These are phyloP conservation scores for Urtica urens DNA, from an alignment of 306 rosid genomes.

Conservation along the genomic window DNA sequence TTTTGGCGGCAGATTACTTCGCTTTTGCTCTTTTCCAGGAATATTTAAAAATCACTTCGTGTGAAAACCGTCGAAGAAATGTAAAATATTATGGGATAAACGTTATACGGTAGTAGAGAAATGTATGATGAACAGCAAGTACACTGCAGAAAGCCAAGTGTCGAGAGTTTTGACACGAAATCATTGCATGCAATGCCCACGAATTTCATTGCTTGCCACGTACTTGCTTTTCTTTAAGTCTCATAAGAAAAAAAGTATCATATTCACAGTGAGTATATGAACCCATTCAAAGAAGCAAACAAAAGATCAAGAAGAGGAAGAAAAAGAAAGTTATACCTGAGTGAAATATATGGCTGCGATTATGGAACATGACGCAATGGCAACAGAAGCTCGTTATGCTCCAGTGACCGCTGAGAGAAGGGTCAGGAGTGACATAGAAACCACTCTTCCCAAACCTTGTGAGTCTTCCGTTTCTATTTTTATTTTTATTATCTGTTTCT, in stretches of 20 bases:
- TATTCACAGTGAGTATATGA: too few species aligned
- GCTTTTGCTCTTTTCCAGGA: too few species aligned
- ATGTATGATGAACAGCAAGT: too few species aligned
- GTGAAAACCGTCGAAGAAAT: too few species aligned
- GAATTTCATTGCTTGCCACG: neutral
- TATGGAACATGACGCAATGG: conserved; percentile 37
- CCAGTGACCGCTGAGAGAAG: conserved; percentile 50
- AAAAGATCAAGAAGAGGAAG: neutral
- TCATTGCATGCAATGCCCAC: neutral
- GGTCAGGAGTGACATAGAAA: conserved; percentile 61
- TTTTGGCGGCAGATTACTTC: too few species aligned
- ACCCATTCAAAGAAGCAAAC: neutral
- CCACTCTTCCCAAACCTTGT: conserved; percentile 69
- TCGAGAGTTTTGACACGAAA: neutral
- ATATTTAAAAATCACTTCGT: too few species aligned
- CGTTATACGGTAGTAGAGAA: too few species aligned
- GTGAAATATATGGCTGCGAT: conserved; percentile 25
- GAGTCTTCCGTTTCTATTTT: neutral
- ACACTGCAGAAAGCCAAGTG: too few species aligned
- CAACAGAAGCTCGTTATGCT: conserved; percentile 48
- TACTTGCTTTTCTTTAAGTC: neutral
- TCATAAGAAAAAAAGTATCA: too few species aligned
- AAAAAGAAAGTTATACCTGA: neutral
- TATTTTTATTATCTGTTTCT: too few species aligned
- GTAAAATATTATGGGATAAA: too few species aligned